Conservation (phyloP, 257 asterid species). For the Petunia secreta region DNA sequence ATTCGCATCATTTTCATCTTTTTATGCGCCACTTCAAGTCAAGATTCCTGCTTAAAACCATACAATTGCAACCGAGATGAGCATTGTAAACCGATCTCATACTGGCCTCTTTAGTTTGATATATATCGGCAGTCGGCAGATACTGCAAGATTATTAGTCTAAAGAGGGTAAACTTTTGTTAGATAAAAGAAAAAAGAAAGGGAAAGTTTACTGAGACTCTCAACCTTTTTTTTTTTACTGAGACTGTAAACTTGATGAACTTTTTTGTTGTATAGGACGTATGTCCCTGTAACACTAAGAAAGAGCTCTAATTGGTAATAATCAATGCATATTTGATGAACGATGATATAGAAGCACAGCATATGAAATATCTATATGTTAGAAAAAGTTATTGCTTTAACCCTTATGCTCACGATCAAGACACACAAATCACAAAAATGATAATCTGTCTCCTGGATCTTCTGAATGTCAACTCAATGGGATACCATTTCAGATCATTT, state of each 20-base stretch:
- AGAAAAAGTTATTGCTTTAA: not conserved
- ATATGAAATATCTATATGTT: not conserved
- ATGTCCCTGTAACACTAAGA: not conserved
- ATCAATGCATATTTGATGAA: not conserved
- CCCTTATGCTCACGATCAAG: not conserved
- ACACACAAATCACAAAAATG: not conserved
- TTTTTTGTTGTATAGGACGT: not conserved
- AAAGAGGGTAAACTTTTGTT: not conserved
- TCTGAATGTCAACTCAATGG: not conserved
- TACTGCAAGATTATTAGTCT: conserved; percentile 44
- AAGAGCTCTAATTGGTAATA: not conserved
- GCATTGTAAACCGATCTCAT: conserved; percentile 55
- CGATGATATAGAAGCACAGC: not conserved
- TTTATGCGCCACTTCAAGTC: conserved; percentile 59
- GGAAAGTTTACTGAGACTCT: no score
- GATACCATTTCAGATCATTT: not conserved
- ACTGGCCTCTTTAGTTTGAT: conserved; percentile 50
- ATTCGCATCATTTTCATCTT: conserved; percentile 31
- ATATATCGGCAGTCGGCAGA: conserved; percentile 42
- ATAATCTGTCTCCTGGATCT: not conserved
- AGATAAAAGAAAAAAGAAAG: not conserved
- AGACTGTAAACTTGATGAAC: not conserved
- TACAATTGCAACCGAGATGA: conserved; percentile 52
- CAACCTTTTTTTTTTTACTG: no score
- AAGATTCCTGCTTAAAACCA: conserved; percentile 63